These are phyloP conservation scores for Lactarius sp. DNA, from an alignment of 768 basidiomycete genomes.

Conservation along the genomic window DNA sequence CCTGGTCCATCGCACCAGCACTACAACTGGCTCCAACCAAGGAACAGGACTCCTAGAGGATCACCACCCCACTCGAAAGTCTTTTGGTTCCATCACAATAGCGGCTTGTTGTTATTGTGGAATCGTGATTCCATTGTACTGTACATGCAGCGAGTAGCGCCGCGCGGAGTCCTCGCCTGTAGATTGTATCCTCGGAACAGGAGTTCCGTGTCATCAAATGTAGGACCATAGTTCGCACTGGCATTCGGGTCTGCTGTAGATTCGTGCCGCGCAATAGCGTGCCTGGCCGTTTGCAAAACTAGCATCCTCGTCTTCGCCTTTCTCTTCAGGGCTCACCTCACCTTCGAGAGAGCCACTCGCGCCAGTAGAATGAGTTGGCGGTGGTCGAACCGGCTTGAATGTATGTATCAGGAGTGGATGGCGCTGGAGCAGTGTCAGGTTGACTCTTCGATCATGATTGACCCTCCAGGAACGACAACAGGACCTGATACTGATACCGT, in stretches of 20 bases:
- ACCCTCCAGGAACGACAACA: conserved; percentile 51
- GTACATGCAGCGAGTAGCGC: too few relatives aligned
- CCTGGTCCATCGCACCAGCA: conserved; percentile 46
- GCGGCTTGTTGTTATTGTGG: not conserved
- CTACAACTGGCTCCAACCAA: conserved; percentile 80
- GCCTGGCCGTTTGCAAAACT: conserved; percentile 37
- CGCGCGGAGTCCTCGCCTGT: not conserved
- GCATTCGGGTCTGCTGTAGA: conserved; percentile 63
- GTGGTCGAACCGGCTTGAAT: conserved; percentile 29
- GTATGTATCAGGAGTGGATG: conserved; percentile 27
- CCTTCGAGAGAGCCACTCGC: conserved; percentile 27
- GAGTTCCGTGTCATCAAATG: conserved; percentile 66
- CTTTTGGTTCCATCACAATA: conserved; percentile 11
- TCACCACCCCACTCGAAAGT: conserved; percentile 21
- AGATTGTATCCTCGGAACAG: conserved; percentile 43
- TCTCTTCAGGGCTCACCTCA: conserved; percentile 24
- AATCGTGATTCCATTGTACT: conserved; percentile 2
- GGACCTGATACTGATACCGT: conserved; percentile 41
- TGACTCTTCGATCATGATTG: conserved; percentile 41
- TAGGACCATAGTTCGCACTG: too few relatives aligned
- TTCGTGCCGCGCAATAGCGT: conserved; percentile 23
- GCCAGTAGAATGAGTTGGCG: conserved; percentile 30
- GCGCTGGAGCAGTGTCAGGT: conserved; percentile 33
- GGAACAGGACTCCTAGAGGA: conserved; percentile 26
- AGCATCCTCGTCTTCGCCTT: conserved; percentile 33